phyloP scores from a whole-genome alignment of 1,139 yeast species.

The Kluyveromyces marxianus region DNA sequence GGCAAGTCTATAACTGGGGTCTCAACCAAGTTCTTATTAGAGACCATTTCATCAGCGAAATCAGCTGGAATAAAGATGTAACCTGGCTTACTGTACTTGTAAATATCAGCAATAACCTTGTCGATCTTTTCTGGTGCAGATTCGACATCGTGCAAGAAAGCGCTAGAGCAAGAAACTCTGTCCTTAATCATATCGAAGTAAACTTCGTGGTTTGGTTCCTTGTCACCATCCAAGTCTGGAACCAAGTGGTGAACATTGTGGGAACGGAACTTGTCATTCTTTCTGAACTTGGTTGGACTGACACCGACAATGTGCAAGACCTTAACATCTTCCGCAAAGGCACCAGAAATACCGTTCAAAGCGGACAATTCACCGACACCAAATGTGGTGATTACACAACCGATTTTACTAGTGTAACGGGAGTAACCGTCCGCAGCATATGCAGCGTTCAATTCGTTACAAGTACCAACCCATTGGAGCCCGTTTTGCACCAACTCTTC shows the following conservation, averaged over 20 bases:
- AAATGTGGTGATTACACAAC: conserved; percentile 54
- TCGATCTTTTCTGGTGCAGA: conserved; percentile 54
- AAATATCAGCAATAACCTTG: conserved; percentile 49
- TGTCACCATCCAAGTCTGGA: conserved; percentile 41
- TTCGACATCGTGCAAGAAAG: conserved; percentile 43
- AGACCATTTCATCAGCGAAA: conserved; percentile 46
- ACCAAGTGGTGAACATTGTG: conserved; percentile 68
- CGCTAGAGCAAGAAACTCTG: conserved; percentile 51
- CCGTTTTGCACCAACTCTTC: conserved; percentile 12
- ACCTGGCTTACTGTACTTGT: conserved; percentile 64
- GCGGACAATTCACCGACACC: conserved; percentile 74
- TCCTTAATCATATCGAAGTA: conserved; percentile 56
- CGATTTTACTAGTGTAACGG: conserved; percentile 51
- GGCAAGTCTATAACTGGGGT: conserved; percentile 26
- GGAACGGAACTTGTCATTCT: conserved; percentile 34
- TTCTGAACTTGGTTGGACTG: conserved; percentile 40
- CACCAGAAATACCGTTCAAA: conserved; percentile 58
- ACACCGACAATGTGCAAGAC: conserved; percentile 62
- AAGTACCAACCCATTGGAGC: conserved; percentile 40
- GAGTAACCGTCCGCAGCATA: conserved; percentile 66
- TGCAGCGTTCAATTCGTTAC: conserved; percentile 53
- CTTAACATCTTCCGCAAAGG: conserved; percentile 59
- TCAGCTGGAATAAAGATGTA: conserved; percentile 71
- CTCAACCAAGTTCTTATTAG: conserved; percentile 27
- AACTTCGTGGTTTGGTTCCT: conserved; percentile 48